Base-by-base conservation (phyloP, 192 early-diverging fungal species). In the Chytriomyces hyalinus region DNA sequence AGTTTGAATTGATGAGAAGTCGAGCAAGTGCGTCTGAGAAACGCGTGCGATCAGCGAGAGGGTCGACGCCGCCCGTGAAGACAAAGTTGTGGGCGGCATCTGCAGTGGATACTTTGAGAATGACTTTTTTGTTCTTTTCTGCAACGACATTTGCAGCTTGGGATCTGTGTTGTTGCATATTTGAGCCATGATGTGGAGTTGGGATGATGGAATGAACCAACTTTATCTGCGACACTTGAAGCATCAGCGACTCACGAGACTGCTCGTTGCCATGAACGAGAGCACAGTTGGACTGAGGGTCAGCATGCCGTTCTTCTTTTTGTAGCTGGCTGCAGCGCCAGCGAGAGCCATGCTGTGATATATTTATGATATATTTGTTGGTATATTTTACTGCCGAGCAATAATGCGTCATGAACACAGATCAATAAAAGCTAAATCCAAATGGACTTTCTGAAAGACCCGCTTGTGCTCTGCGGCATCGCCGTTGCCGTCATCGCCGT, bases 41-140 rank as follows among this genome's bases (percentile, higher is more conserved):
- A 43, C 26, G 57, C 6, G 53, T 26, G 9, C 87, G 84, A 26
- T 87, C 85, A 59, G 83, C 78, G 10, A 81, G n/a, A 4, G 84
- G 82, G 6, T 81, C 80, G 67, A 81, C 79, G 4, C 78, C 74
- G 10, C 85, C 81, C 20, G 84, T 80, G 71, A 89, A 90, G 20
- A 68, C 68, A 48, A 89, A 81, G 45, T 68, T 81, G 61, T 74
- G 67, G n/a, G 84, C 81, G 26, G 76, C 76, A 5, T 75, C 74
- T 0, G 79, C 80, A 28, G 85, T 81, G 6, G 80, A 77, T 20
- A 92, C 78, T 76, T 87, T 85, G n/a, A 92, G 80, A 76, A 90
- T 88, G 11, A 87, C 84, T 48, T 86, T 89, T 15, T 84, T 60
- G 36, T 13, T 20, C 57, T 60, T 62, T 10, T 60, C 71, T 8